phyloP scores from a whole-genome alignment of 345 rosid species.

The Corymbia maculata region DNA sequence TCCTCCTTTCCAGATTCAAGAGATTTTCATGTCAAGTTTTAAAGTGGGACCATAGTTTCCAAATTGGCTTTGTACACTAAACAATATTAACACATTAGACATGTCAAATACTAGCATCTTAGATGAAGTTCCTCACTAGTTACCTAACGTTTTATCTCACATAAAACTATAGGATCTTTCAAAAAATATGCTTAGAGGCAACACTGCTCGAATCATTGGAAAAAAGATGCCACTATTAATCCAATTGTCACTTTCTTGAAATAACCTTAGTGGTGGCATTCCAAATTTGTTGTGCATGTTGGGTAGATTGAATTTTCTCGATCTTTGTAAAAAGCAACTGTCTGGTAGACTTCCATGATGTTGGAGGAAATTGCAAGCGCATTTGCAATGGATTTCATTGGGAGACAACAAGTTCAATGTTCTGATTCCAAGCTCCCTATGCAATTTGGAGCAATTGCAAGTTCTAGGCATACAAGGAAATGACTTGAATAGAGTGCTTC shows the following conservation, averaged over 20 bases:
- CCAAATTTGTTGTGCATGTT: not conserved
- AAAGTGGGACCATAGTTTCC: not conserved
- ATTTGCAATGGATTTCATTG: not conserved
- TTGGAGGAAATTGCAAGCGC: not conserved
- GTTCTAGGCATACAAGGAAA: not conserved
- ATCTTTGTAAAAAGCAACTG: not conserved
- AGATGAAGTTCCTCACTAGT: not conserved
- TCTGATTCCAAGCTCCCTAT: not conserved
- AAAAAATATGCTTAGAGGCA: fast-evolving
- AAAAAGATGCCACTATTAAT: not conserved
- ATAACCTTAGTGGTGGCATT: not conserved
- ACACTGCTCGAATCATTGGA: not conserved
- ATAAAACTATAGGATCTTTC: not conserved
- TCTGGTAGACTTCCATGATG: not conserved
- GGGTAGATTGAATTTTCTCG: not conserved
- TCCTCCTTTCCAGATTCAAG: not conserved
- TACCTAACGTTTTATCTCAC: not conserved
- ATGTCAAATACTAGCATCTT: not conserved
- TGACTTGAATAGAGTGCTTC: not conserved
- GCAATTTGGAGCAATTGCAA: not conserved
- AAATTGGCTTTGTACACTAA: not conserved
- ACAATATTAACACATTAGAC: too few relatives aligned
- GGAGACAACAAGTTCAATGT: not conserved
- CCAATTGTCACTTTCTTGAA: not conserved
- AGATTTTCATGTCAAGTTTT: not conserved